Conservation (phyloP, 1,139 yeast genomes). For the Candida buenavistaensis region DNA sequence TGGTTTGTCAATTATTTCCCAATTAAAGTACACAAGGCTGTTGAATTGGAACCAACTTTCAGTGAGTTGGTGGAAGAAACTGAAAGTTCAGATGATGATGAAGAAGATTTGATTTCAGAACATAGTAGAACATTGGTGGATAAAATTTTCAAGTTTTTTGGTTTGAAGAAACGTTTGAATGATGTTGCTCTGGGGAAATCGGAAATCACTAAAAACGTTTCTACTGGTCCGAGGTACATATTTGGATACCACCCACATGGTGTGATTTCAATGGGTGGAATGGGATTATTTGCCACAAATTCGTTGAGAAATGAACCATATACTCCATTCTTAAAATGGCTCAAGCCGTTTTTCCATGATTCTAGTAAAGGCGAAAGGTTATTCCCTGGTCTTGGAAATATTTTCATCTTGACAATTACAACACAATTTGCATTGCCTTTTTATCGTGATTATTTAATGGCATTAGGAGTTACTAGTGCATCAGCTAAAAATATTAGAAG, state of each 20-base stretch:
- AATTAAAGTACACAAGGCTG: conserved; percentile 67
- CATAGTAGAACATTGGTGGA: conserved; percentile 39
- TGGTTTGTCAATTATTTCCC: conserved; percentile 83
- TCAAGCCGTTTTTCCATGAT: conserved; percentile 45
- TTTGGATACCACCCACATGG: conserved; percentile 98
- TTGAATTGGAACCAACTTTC: conserved; percentile 75
- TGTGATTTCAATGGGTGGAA: conserved; percentile 87
- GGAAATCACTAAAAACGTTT: conserved; percentile 26
- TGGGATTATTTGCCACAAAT: conserved; percentile 84
- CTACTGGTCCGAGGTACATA: conserved; percentile 76
- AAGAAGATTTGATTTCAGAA: conserved; percentile 45
- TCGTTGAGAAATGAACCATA: conserved; percentile 54
- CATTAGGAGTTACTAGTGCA: conserved; percentile 85
- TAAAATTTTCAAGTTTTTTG: conserved; percentile 35
- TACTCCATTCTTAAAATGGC: conserved; percentile 54
- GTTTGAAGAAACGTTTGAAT: conserved; percentile 41
- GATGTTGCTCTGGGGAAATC: conserved; percentile 8
- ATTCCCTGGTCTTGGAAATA: conserved; percentile 79
- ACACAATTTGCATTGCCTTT: conserved; percentile 88
- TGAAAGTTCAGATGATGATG: conserved; percentile 36
- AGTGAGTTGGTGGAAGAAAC: conserved; percentile 29
- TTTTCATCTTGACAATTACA: conserved; percentile 75
- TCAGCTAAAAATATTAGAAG: conserved; percentile 70
- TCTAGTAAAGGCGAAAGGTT: conserved; percentile 43
- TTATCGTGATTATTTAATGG: conserved; percentile 79